These are phyloP conservation scores for Eimeria nieschulzi DNA, from an alignment of 169 alveolate species.

Conservation along the genomic window DNA sequence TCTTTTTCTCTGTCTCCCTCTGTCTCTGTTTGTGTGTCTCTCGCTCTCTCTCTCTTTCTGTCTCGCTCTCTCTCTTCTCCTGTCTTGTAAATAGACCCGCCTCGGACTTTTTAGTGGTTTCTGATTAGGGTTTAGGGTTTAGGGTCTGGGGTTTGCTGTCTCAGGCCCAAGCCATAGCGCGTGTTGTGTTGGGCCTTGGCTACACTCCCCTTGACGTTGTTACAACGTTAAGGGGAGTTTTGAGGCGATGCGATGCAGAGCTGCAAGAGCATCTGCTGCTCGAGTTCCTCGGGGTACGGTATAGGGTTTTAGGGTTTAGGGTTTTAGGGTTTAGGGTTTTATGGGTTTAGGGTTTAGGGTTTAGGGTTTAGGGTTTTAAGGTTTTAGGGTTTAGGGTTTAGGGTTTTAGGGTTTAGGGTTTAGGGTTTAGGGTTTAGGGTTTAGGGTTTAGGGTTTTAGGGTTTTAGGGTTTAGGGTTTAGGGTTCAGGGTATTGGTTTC, in stretches of 20 bases:
- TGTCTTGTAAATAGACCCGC: too few relatives aligned
- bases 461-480: not conserved
- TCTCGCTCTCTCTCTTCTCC: too few relatives aligned
- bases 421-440: not conserved
- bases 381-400: not conserved
- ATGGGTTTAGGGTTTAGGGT: not conserved
- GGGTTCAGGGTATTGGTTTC: not conserved
- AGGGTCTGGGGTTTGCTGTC: conserved; percentile 11
- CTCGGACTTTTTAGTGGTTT: not conserved
- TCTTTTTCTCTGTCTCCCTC: too few relatives aligned
- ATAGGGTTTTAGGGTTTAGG: not conserved
- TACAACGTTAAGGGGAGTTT: conserved; percentile 59
- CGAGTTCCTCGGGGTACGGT: conserved; percentile 57
- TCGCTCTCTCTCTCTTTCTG: not conserved
- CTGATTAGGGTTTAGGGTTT: not conserved
- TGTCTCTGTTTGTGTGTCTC: too few relatives aligned
- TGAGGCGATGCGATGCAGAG: conserved; percentile 63
- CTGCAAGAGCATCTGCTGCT: conserved; percentile 72
- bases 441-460: not conserved
- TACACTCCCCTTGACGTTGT: conserved; percentile 50
- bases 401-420: not conserved
- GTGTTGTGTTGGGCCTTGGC: not conserved
- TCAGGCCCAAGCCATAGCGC: conserved; percentile 4
- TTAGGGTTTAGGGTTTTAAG: not conserved
- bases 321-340: not conserved